Percentiles rank a stretch among this genome's conserved stretches.
phyloP scores from a whole-genome alignment of 139 green algal species.

The Gonium pectorale region DNA sequence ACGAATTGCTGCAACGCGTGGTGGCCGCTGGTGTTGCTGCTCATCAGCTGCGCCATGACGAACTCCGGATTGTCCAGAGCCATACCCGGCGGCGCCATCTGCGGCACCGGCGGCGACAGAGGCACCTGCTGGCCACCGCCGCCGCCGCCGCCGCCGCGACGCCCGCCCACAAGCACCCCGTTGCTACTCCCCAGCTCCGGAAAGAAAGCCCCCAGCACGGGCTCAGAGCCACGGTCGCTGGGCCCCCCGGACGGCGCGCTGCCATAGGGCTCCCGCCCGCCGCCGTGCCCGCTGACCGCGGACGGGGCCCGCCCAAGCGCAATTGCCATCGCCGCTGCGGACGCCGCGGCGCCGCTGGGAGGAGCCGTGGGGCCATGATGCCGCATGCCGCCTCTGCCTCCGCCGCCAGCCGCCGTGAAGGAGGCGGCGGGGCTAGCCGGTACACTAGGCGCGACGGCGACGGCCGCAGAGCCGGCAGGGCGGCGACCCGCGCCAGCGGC shows the following conservation, averaged over 20 bases:
- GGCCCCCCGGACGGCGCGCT: too few relatives aligned
- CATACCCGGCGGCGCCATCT: too few relatives aligned
- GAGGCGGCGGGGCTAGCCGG: not conserved
- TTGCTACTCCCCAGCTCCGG: constrained; percentile 28
- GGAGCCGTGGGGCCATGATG: too few relatives aligned
- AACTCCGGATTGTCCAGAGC: not conserved
- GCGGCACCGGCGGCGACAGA: not conserved
- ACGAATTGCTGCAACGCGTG: not conserved
- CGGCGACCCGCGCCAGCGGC: not conserved
- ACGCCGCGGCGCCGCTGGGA: not conserved
- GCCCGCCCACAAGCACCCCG: too few relatives aligned
- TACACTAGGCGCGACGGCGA: not conserved
- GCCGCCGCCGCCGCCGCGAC: too few relatives aligned
- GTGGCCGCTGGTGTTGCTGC: not conserved
- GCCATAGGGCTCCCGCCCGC: not conserved
- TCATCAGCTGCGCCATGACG: constrained; percentile 27
- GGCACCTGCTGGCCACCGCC: too few relatives aligned
- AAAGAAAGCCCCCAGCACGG: too few relatives aligned
- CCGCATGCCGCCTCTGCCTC: not conserved
- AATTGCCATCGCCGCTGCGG: not conserved
- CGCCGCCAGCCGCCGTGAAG: not conserved
- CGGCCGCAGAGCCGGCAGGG: not conserved
- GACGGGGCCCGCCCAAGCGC: not conserved
- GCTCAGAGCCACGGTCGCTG: not conserved
- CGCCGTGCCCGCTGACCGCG: not conserved